Evolutionary conservation across 768 basidiomycete genomes (phyloP).

Genomic region (Naematelia encephala): DNA sequence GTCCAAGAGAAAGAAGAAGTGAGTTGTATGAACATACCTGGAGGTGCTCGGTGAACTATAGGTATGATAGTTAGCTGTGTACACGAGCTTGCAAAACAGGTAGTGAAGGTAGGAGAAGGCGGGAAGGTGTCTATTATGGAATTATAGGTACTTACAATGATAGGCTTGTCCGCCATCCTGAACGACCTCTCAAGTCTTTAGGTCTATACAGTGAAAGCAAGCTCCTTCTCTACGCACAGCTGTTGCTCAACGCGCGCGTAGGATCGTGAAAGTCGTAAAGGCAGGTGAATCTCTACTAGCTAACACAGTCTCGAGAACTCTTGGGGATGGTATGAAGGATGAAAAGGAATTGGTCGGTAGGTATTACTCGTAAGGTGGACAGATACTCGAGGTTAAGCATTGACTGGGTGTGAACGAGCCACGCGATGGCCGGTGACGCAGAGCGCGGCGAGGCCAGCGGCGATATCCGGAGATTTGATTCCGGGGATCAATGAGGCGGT

Average conservation of each 20-base stretch:
- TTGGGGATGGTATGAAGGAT: no score
- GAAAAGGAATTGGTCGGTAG: background rate
- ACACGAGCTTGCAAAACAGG: no score
- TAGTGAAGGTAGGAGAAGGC: no score
- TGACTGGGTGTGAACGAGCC: background rate
- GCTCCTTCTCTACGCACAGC: background rate
- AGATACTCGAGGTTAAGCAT: background rate
- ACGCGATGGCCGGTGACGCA: conserved; percentile 3
- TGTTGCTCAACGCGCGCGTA: background rate
- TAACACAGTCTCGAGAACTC: conserved; percentile 5
- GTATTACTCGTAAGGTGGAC: background rate
- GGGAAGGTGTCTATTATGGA: no score
- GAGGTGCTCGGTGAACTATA: conserved; percentile 53
- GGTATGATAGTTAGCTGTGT: background rate
- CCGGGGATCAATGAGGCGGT: background rate
- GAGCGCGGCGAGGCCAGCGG: background rate
- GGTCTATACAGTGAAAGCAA: conserved; percentile 1
- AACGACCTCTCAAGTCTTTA: conserved; percentile 1
- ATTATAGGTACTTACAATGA: conserved; percentile 44
- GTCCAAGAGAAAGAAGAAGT: background rate
- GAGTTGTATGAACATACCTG: conserved; percentile 46
- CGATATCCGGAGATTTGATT: background rate
- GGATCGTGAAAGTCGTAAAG: background rate
- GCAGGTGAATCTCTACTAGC: conserved; percentile 1
- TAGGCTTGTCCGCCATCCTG: conserved; percentile 51